These are phyloP conservation scores for Ceratocystis huliohia DNA, from an alignment of 2,329 filamentous ascomycete genomes.

Conservation along the genomic window DNA sequence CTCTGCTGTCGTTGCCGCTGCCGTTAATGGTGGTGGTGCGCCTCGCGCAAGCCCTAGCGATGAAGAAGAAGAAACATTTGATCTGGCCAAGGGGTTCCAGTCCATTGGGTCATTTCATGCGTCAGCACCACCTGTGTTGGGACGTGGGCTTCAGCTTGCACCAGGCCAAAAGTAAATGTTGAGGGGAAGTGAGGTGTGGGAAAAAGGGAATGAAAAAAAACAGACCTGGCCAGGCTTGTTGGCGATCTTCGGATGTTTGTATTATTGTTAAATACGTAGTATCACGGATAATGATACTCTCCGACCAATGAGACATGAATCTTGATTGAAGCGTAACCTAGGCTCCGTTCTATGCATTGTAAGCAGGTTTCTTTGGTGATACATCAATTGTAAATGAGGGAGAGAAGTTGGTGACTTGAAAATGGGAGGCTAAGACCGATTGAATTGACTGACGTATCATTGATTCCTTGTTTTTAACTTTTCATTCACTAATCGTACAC, in stretches of 20 bases:
- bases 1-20: conserved; percentile 20
- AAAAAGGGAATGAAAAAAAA: background rate
- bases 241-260: too few species aligned
- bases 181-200: background rate
- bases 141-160: conserved; percentile 29
- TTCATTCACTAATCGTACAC: conserved; percentile 10
- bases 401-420: background rate
- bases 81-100: conserved; percentile 51
- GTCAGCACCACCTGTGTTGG: conserved; percentile 29
- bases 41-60: conserved; percentile 21
- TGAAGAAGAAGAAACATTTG: conserved; percentile 44
- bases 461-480: conserved; percentile 5
- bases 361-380: too few species aligned
- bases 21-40: conserved; percentile 19
- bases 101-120: conserved; percentile 52
- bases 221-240: too few species aligned
- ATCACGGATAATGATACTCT: too few species aligned
- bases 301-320: too few species aligned
- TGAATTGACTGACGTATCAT: background rate
- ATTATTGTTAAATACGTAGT: too few species aligned
- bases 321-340: too few species aligned
- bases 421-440: background rate
- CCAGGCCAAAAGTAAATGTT: conserved; percentile 1
- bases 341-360: too few species aligned
- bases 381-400: background rate